Evolutionary conservation across 768 basidiomycete species (phyloP), one percentile per base, ranked within the genome.

Genomic region (Agaricus sinodeliciosus): DNA sequence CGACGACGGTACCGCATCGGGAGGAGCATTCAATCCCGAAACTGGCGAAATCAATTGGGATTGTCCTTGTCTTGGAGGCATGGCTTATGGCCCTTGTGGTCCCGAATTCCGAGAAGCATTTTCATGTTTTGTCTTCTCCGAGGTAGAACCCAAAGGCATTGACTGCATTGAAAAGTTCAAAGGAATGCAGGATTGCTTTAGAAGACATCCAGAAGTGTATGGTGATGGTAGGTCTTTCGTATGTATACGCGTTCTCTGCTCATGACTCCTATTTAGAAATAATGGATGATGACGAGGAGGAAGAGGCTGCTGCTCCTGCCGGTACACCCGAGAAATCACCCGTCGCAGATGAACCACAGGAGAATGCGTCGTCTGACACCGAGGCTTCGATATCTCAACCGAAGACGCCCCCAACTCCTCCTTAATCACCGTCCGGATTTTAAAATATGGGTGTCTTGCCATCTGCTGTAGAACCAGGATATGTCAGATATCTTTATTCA

Each of bases 11-110:
- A 11, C 31, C 34, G 57, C 64, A 22, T 49, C 62, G 16, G 69
- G 68, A 36, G 75, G 76, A 40, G 95, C 96, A 4, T 98, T 81
- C 76, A 88, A 99, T 70, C 94, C 94, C 16, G 93, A 82, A 57
- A 99, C 96, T 1, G 96, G 96, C 41, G 94, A 97, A 78, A 98
- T 99, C 63, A 99, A 99, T 72, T 99, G 96, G 96, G 96, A 97
- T 65, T 99, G 96, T 67, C 93, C 96, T 1, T 98, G 96, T 67
- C 82, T 99, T 7, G 96, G 96, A 28, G 96, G 96, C 46, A 97
- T 99, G 96, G 95, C 95, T 9, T 78, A 98, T 63, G 95, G 96
- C 5, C 93, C 94, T 9, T 99, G 96, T 63, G 96, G 96, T 8
- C 76, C 78, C 56, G 79, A 97, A 59, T 99, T 99, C 75, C 84